Conservation (phyloP, 2,329 filamentous ascomycete genomes). For the Aspergillus jensenii region DNA sequence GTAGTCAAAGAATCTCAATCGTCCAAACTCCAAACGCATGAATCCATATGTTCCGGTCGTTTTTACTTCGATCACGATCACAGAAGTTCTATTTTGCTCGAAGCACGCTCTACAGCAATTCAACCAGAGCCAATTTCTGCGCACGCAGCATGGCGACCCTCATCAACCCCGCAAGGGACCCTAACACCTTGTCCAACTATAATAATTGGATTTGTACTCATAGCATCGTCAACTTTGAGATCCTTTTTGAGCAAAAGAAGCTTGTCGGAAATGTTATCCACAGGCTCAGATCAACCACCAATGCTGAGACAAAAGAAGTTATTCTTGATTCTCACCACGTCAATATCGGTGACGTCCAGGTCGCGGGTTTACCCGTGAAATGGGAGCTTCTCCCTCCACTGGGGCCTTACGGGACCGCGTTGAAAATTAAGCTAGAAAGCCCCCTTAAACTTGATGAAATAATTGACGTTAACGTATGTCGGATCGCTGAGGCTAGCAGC, state of each 20-base stretch:
- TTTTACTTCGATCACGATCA: not conserved
- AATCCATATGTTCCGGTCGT: conserved; percentile 1
- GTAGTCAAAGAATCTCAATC: not conserved
- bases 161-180: conserved; percentile 64
- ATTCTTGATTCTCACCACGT: conserved; percentile 87
- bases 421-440: conserved; percentile 50
- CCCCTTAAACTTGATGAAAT: conserved; percentile 47
- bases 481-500: not conserved
- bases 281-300: conserved; percentile 72
- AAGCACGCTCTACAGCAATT: not conserved
- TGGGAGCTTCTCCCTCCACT: conserved; percentile 70
- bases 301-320: conserved; percentile 71
- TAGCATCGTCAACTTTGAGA: conserved; percentile 75
- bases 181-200: conserved; percentile 90
- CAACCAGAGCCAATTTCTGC: conserved; percentile 5
- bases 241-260: conserved; percentile 78
- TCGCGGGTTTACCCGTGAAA: conserved; percentile 63
- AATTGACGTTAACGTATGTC: conserved; percentile 49
- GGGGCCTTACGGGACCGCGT: conserved; percentile 64
- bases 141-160: conserved; percentile 39
- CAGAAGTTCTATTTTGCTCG: not conserved
- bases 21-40: not conserved
- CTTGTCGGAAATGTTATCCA: conserved; percentile 76
- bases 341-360: conserved; percentile 67
- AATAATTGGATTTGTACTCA: conserved; percentile 82